Evolutionary conservation across 805 yeast species (phyloP), one percentile per base, ranked within the genome.

Genomic region (Candida arabinofermentans): DNA sequence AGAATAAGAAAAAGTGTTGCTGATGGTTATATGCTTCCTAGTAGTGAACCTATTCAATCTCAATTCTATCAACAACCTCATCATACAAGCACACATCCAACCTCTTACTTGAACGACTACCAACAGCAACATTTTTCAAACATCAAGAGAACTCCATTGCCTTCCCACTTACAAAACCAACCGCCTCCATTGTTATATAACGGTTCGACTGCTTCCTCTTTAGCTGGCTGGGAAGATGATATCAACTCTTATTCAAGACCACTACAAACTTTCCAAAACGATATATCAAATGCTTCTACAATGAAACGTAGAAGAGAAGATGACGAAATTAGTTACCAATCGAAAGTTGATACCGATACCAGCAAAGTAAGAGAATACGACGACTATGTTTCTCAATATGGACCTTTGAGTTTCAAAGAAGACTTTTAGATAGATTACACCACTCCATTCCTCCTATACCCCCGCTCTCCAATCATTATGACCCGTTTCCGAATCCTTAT

Each of bases 1-100:
- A 70, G 87, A 47, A 77, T 84, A 44, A 72, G 91, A 54, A 80
- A 81, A 50, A 70, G 83, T 2, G 77, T 83, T 3, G 69, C 75
- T 26, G 79, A 80, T 34, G 89, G 89, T 1, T 81, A 81, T 51
- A 45, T 46, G 39, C 51, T 50, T 21, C 55, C 52, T 24, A 13
- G 8, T 8, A n/a, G 14, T 8, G 13, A 19, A 6, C n/a, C n/a
- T 16, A 32, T 10, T 8, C 8, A 13, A 13, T 13, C 13, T 26
- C 16, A 9, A 4, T 17, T 18, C 29, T 14, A 17, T 27, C 48
- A 40, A 31, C 43, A 47, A 14, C 42, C 23, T 12, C 46, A 43
- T 17, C 51, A 40, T 5, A 29, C 8, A 8, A 29, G 6, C 16
- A n/a, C 8, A 14, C 4, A 13, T n/a, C 19, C 17, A n/a, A n/a